Evolutionary conservation across 768 basidiomycete genomes (phyloP).

Genomic region (Serpula lacrymans): DNA sequence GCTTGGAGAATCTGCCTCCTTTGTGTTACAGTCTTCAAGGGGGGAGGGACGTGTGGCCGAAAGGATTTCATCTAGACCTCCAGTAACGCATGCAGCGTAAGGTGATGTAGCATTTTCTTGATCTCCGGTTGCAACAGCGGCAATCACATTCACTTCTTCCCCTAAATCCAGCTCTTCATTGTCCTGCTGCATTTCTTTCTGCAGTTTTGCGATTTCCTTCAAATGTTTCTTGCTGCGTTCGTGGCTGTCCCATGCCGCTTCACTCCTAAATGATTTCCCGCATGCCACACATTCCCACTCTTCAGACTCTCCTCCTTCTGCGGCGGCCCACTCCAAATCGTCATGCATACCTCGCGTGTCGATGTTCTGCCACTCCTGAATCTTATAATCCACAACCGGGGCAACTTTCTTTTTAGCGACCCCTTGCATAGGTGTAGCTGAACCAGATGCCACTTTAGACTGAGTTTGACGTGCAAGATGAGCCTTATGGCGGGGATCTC

Average conservation of each 20-base stretch:
- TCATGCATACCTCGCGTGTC: constrained; percentile 29
- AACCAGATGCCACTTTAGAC: constrained; percentile 21
- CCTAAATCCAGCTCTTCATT: constrained; percentile 51
- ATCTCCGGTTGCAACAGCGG: constrained; percentile 27
- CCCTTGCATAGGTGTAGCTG: constrained; percentile 33
- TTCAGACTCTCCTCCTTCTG: constrained; percentile 66
- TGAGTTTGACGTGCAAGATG: constrained; percentile 50
- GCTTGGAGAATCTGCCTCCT: too few relatives aligned
- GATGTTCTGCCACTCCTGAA: constrained; percentile 90
- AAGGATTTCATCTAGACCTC: constrained; percentile 3
- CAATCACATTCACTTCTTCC: too few relatives aligned
- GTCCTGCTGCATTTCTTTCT: constrained; percentile 74
- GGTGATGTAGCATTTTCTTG: constrained; percentile 14
- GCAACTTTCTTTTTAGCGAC: too few relatives aligned
- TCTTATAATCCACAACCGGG: constrained; percentile 67
- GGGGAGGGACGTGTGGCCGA: not conserved
- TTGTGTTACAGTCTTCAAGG: too few relatives aligned
- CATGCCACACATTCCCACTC: constrained; percentile 98
- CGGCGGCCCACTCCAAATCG: constrained; percentile 74
- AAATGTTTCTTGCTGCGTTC: constrained; percentile 94
- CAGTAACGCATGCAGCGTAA: not conserved
- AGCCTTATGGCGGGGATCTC: constrained; percentile 83
- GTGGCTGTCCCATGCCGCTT: constrained; percentile 94
- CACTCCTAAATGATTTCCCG: constrained; percentile 81
- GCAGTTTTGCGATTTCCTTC: constrained; percentile 79